phyloP scores from a whole-genome alignment of 1,284 basidiomycete genomes.

The Cryptococcus sp. region DNA sequence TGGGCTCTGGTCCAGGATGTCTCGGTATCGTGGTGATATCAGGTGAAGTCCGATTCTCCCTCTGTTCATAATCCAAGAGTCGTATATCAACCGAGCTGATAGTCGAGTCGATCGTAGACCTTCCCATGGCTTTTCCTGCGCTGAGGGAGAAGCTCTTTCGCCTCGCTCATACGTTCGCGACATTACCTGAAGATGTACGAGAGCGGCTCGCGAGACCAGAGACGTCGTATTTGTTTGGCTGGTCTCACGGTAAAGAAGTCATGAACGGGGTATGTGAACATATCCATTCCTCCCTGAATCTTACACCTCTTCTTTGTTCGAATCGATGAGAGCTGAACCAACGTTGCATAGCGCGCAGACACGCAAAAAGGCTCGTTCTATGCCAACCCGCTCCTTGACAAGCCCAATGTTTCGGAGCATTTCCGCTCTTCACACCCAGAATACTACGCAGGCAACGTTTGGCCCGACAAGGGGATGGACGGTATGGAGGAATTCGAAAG shows the following conservation, averaged over 20 bases:
- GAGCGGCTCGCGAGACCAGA: slow-evolving; percentile 64
- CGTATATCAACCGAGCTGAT: not conserved
- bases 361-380: slow-evolving; percentile 87
- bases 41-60: slow-evolving; percentile 27
- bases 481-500: slow-evolving; percentile 74
- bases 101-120: slow-evolving; percentile 54
- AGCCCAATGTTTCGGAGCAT: slow-evolving; percentile 61
- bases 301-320: not conserved
- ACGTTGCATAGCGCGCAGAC: slow-evolving; percentile 56
- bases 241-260: slow-evolving; percentile 93
- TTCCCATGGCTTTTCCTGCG: slow-evolving; percentile 65
- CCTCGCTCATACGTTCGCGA: slow-evolving; percentile 71
- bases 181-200: slow-evolving; percentile 63
- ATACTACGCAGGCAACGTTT: slow-evolving; percentile 53
- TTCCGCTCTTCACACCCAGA: slow-evolving; percentile 66
- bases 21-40: slow-evolving; percentile 77
- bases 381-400: slow-evolving; percentile 76
- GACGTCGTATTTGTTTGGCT: slow-evolving; percentile 65
- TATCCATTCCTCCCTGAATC: not conserved
- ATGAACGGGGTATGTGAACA: slow-evolving; percentile 77
- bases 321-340: not conserved
- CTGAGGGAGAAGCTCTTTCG: slow-evolving; percentile 71
- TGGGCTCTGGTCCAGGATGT: slow-evolving; percentile 72
- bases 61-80: not conserved
- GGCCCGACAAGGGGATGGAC: slow-evolving; percentile 63